Evolutionary conservation across 441 rosid species (phyloP), one percentile per base, ranked within the genome.

Genomic region (Euphorbia neoarborescens): DNA sequence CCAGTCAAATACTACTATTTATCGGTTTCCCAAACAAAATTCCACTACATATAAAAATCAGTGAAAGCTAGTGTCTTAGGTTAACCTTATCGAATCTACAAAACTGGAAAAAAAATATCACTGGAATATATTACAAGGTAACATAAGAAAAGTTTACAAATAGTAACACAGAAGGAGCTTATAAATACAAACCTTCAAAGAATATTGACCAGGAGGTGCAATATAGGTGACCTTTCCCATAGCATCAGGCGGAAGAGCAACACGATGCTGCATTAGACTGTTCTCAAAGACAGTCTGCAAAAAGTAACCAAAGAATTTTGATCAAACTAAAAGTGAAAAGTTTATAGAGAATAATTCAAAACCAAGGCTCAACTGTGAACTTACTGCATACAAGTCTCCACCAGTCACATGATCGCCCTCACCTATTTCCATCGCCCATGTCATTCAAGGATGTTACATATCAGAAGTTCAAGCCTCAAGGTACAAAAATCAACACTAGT

Each of bases 121-220:
- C 2, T 28, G 25, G 25, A 62, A 37, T 32, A 35, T 14, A 71
- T 11, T 35, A 28, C 1, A 48, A 38, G 24, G 37, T 11, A 5
- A 61, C 4, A 62, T 67, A 5, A 32, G 22, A 46, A 73, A 11
- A 37, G 2, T 12, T 53, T 15, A 44, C 54, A 60, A n/a, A 32
- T 7, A 72, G 15, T 0, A 9, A 27, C 25, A 8, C 46, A 28
- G 50, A 19, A 56, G 63, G 60, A 70, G 57, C 68, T 38, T 32
- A 73, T 71, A 72, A 56, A 24, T 58, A 54, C 83, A 76, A 75
- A 90, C 99, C 94, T 87, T 89, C 80, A 95, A 77, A 19, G 98
- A 89, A 82, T 95, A 95, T 86, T 95, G 98, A 80, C 99, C 99
- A 79, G 98, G 86, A 24, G 97, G 92, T 51, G 99, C 98, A 86